Conservation (phyloP, 192 early-diverging fungal genomes). For the Podila epigama region DNA sequence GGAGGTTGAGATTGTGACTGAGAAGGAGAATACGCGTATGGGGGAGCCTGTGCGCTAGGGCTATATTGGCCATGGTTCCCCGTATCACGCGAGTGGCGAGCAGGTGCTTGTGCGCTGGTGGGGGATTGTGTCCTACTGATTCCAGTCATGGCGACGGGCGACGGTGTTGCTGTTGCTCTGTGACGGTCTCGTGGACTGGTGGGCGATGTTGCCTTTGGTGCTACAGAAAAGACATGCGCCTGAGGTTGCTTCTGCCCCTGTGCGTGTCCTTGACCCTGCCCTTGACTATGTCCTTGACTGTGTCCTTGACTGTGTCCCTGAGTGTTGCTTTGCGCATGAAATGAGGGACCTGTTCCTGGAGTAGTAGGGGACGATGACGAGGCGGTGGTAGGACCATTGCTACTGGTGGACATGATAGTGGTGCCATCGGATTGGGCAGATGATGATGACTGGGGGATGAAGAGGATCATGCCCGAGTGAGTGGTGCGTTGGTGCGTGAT, state of each 20-base stretch:
- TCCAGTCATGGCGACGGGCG: background rate
- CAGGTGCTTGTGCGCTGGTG: background rate
- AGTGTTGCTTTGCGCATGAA: too few relatives aligned
- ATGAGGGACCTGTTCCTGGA: too few relatives aligned
- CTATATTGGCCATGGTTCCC: too few relatives aligned
- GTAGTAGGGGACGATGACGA: slow-evolving; percentile 20
- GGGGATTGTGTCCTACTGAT: background rate
- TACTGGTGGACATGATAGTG: too few relatives aligned
- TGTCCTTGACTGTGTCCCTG: too few relatives aligned
- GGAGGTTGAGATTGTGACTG: slow-evolving; percentile 1
- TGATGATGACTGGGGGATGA: slow-evolving; percentile 43
- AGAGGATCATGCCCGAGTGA: slow-evolving; percentile 46
- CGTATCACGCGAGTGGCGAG: background rate
- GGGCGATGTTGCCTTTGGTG: background rate
- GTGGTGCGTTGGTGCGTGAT: slow-evolving; percentile 47
- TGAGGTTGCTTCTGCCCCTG: background rate
- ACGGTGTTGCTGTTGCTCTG: background rate
- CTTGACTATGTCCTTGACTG: too few relatives aligned
- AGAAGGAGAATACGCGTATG: too few relatives aligned
- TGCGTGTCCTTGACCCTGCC: too few relatives aligned
- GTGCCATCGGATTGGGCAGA: background rate
- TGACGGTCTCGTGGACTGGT: background rate
- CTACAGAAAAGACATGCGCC: background rate
- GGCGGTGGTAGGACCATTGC: too few relatives aligned
- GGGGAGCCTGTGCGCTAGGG: too few relatives aligned